Percentiles rank a stretch among this genome's conserved stretches.
Conservation (phyloP, 2,329 filamentous ascomycete species). For the Penicillium sp. region DNA sequence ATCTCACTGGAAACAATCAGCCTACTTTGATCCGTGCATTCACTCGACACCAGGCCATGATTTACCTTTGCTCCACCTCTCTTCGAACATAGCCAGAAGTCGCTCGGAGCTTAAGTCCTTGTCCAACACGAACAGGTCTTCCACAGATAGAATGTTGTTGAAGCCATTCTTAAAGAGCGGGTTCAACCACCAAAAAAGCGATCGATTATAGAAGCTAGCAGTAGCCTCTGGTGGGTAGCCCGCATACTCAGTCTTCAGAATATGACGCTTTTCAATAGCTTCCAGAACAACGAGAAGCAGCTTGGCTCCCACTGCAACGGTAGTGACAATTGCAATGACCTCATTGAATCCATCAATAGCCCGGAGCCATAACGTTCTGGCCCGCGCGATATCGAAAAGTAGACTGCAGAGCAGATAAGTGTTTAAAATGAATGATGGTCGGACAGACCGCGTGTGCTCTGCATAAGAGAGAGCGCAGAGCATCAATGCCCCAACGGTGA, state of each 20-base stretch:
- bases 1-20: constrained; percentile 27
- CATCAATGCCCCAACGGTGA: constrained; percentile 30
- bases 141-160: constrained; percentile 44
- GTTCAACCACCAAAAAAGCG: constrained; percentile 58
- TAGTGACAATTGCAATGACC: constrained; percentile 46
- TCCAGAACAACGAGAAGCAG: constrained; percentile 49
- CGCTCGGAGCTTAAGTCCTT: constrained; percentile 47
- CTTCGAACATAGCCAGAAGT: constrained; percentile 40
- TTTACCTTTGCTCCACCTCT: constrained; percentile 44
- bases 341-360: constrained; percentile 29
- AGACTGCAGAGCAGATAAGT: constrained; percentile 50
- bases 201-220: constrained; percentile 52
- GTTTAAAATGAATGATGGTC: constrained; percentile 52
- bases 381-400: constrained; percentile 49
- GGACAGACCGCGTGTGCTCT: constrained; percentile 49
- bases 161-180: constrained; percentile 54
- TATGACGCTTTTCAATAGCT: constrained; percentile 45
- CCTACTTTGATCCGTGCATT: background rate
- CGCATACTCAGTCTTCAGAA: constrained; percentile 43
- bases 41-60: background rate
- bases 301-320: constrained; percentile 46
- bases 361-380: constrained; percentile 48
- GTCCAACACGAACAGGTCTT: constrained; percentile 50
- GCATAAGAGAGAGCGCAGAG: constrained; percentile 48
- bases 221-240: constrained; percentile 54